Conservation (phyloP, 345 rosid species). For the Dipteronia sinensis region DNA sequence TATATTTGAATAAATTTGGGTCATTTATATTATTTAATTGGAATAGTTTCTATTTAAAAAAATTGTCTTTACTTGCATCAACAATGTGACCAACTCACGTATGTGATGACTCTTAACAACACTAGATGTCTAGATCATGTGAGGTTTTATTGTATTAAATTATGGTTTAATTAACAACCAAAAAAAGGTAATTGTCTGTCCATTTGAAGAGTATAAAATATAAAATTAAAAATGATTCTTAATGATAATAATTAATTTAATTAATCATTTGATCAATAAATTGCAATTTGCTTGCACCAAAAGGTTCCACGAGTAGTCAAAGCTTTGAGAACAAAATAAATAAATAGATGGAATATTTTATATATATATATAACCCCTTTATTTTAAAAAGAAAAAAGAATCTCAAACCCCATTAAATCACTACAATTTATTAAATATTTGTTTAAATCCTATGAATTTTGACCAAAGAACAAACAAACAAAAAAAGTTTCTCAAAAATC, state of each 20-base stretch:
- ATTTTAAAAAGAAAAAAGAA: too few species aligned
- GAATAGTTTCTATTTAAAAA: neutral
- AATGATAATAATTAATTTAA: too few species aligned
- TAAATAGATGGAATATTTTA: too few species aligned
- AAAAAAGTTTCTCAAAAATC: too few species aligned
- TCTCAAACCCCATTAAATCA: too few species aligned
- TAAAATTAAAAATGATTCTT: slow-evolving; percentile 2
- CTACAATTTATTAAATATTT: too few species aligned
- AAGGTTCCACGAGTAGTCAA: neutral
- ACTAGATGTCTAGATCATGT: neutral
- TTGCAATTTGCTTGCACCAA: neutral
- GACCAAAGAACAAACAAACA: too few species aligned
- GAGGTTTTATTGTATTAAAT: neutral
- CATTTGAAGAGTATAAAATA: too few species aligned
- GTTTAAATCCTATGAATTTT: too few species aligned
- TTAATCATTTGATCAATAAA: neutral
- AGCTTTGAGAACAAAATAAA: neutral
- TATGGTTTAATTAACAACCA: neutral
- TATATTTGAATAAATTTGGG: neutral
- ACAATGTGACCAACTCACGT: slow-evolving; percentile 9
- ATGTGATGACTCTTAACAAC: neutral
- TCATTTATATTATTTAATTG: neutral
- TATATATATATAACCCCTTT: too few species aligned
- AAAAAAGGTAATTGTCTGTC: neutral
- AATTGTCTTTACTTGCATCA: neutral